Base-by-base conservation (phyloP, 495 filamentous ascomycete species). In the Aspergillus cavernicola region DNA sequence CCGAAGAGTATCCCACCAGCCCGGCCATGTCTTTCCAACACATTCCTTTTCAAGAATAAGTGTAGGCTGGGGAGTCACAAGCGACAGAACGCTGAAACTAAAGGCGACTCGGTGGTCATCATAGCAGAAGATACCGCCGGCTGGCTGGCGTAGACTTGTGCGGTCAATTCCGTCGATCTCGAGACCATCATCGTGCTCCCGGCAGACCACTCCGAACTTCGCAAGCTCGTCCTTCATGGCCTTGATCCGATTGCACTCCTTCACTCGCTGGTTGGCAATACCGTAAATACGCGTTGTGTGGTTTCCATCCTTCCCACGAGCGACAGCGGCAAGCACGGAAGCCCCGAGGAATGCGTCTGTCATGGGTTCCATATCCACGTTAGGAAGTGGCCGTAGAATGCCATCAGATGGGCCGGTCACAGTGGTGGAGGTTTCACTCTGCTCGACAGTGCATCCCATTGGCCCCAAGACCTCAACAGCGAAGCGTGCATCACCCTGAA, bases 321-420 rank as follows among this genome's bases (percentile, higher is more conserved):
- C 91, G 36, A 93, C 88, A 43, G 93, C 93, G 13, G 91, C 95
- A 45, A 99, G 83, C 26, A 96, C 89, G 11, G 90, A 92, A 15
- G 93, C 93, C 22, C 89, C 95, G 24, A 99, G 75, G 80, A 99
- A 99, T 46, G 93, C 93, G 74, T 99, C 93, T 0, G 93, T 99
- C 93, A 99, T 99, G 13, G 91, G 88, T 64, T 97, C 93, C 93
- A 99, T 99, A 62, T 99, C 91, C 22, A 97, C 84, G 41, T 92
- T 81, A 2, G 84, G 77, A 9, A 90, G 69, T 0, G 85, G 79
- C 55, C 84, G 84, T 36, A 99, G 70, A 4, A 77, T 70, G 19
- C 91, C 92, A 50, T 73, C 72, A 13, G 80, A 70, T n/a, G 92
- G 92, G 2, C 93, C 93, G 36, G 84, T 93, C 12, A 99, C 95